A percentile compares a stretch with the other conserved stretches of the same genome.
phyloP scores from a whole-genome alignment of 2,329 filamentous ascomycete species.

The Cladosporium colombiae region DNA sequence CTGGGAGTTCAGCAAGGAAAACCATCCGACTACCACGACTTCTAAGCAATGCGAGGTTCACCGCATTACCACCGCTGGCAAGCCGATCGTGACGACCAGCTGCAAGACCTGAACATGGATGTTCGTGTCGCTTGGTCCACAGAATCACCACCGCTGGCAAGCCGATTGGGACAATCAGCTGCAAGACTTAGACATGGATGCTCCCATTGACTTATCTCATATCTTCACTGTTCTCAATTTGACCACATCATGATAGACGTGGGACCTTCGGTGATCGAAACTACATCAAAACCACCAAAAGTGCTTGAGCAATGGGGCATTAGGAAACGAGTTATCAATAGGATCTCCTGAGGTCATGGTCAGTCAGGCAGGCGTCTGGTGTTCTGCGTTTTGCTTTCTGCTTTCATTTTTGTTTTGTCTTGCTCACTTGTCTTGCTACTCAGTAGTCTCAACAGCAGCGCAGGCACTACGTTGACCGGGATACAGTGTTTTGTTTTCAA shows the following conservation, averaged over 20 bases:
- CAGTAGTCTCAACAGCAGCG: background rate
- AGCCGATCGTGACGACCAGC: background rate
- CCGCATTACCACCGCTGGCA: background rate
- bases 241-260: background rate
- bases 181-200: constrained; percentile 10
- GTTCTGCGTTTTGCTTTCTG: background rate
- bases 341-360: background rate
- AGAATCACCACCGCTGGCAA: background rate
- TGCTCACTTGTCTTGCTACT: background rate
- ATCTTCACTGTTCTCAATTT: background rate
- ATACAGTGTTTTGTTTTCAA: background rate
- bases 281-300: background rate
- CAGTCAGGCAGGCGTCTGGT: background rate
- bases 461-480: background rate
- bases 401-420: background rate
- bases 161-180: background rate
- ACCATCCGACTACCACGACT: background rate
- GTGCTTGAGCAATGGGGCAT: background rate
- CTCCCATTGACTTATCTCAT: background rate
- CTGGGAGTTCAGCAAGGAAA: background rate
- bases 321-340: background rate
- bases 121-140: background rate
- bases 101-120: constrained; percentile 8
- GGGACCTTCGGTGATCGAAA: background rate
- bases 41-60: constrained; percentile 7